Percentiles rank a stretch among this genome's conserved stretches.
Conservation (phyloP, 805 yeast genomes). For the Candida dendrica region DNA sequence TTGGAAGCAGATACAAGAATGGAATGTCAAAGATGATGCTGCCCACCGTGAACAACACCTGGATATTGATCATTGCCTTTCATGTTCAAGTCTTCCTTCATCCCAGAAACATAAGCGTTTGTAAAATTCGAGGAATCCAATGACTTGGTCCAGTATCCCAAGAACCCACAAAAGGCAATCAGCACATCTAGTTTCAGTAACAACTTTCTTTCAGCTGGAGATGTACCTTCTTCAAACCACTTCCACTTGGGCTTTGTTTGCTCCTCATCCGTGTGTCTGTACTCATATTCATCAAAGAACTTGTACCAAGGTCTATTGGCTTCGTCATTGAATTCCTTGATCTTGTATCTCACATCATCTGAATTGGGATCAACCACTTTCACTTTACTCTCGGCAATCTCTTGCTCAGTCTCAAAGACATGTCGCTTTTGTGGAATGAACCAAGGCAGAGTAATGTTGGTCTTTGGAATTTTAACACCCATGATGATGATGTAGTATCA, state of each 20-base stretch:
- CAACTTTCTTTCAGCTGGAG: constrained; percentile 34
- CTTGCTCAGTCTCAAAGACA: constrained; percentile 1
- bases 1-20: constrained; percentile 51
- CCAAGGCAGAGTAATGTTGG: not conserved
- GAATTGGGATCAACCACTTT: not conserved
- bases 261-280: constrained; percentile 9
- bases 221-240: not conserved
- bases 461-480: not conserved
- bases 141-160: constrained; percentile 62
- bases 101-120: constrained; percentile 59
- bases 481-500: too few species aligned
- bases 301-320: constrained; percentile 35
- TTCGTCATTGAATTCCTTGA: constrained; percentile 24
- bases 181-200: constrained; percentile 46
- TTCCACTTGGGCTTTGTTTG: not conserved
- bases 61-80: constrained; percentile 57
- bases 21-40: constrained; percentile 59
- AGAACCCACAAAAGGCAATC: constrained; percentile 45
- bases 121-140: constrained; percentile 53
- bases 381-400: not conserved
- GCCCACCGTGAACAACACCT: constrained; percentile 53
- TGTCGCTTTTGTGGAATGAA: not conserved
- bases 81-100: constrained; percentile 52
- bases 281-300: constrained; percentile 44
- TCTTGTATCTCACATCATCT: not conserved